Percentiles rank a stretch among this genome's conserved stretches.
These are phyloP conservation scores for Cyberlindnera galapagoensis DNA, from an alignment of 805 yeast genomes.

Conservation along the genomic window DNA sequence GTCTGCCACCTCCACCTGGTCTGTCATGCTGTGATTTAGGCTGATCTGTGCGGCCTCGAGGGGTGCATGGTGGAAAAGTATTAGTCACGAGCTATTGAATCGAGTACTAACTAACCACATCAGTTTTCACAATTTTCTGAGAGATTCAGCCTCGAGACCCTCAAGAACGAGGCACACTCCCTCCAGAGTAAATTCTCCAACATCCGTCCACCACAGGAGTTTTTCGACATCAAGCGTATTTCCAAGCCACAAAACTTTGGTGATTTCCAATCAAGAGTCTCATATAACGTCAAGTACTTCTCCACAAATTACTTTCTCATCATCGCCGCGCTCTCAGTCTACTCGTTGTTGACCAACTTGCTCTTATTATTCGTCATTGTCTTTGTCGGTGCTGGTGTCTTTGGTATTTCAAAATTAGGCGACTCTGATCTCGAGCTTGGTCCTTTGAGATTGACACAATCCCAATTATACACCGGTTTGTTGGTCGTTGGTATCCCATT, in stretches of 20 bases:
- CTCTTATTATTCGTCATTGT: constrained; percentile 76
- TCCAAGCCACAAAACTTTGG: constrained; percentile 87
- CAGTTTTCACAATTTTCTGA: constrained; percentile 40
- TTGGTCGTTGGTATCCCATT: constrained; percentile 71
- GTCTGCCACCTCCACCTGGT: too few relatives aligned
- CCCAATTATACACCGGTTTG: constrained; percentile 80
- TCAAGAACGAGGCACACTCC: constrained; percentile 41
- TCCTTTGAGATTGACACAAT: constrained; percentile 63
- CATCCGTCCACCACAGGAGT: constrained; percentile 86
- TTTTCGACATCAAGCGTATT: constrained; percentile 82
- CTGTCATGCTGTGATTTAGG: too few relatives aligned
- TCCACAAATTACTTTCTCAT: constrained; percentile 80
- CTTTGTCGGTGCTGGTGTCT: constrained; percentile 67
- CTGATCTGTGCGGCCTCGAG: not conserved
- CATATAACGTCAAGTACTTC: constrained; percentile 81
- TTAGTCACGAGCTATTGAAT: too few relatives aligned
- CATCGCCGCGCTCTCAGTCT: constrained; percentile 65
- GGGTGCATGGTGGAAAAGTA: too few relatives aligned
- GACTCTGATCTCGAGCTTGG: constrained; percentile 77
- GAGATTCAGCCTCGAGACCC: constrained; percentile 41
- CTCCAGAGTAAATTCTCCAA: constrained; percentile 62
- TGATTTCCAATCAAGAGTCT: constrained; percentile 83
- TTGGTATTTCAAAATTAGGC: constrained; percentile 68
- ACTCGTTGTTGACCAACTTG: constrained; percentile 82
- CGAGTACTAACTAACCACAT: constrained; percentile 7